Percentiles rank a stretch among this genome's conserved stretches.
phyloP scores from a whole-genome alignment of 306 rosid genomes.

The Quercus mongolica region DNA sequence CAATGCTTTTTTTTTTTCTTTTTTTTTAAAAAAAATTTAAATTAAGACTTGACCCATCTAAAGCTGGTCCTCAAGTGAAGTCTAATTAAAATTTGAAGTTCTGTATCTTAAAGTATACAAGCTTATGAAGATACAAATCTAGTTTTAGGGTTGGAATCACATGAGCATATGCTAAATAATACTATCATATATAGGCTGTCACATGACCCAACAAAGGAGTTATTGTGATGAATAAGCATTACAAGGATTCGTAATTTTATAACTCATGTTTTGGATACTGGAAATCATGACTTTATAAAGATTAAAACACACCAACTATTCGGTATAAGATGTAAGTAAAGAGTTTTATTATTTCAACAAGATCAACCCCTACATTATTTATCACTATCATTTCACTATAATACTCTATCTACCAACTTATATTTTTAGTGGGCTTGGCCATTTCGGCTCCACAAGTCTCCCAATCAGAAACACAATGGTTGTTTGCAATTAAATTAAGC shows the following conservation, averaged over 20 bases:
- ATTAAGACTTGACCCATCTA: no score
- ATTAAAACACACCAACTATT: no score
- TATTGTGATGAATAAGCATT: neutral
- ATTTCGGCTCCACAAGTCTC: neutral
- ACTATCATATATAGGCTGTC: slow-evolving; percentile 5
- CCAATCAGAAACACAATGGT: neutral
- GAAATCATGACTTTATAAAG: neutral
- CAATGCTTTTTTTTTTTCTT: no score
- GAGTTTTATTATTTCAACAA: neutral
- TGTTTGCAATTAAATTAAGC: neutral
- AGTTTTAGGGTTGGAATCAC: neutral
- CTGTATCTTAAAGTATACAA: no score
- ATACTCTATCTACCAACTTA: neutral
- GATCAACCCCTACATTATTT: neutral
- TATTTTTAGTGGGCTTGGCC: neutral
- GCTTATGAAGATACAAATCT: no score
- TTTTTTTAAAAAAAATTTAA: no score
- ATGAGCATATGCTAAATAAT: slow-evolving; percentile 8
- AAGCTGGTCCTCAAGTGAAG: no score
- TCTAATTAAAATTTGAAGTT: no score
- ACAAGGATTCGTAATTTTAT: neutral
- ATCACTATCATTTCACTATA: neutral
- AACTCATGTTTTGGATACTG: neutral
- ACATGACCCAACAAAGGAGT: slow-evolving; percentile 15
- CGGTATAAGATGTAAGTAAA: neutral